A percentile compares a stretch with the other conserved stretches of the same genome.
Evolutionary conservation across 768 basidiomycete species (phyloP).

Genomic region (Suillus subluteus): DNA sequence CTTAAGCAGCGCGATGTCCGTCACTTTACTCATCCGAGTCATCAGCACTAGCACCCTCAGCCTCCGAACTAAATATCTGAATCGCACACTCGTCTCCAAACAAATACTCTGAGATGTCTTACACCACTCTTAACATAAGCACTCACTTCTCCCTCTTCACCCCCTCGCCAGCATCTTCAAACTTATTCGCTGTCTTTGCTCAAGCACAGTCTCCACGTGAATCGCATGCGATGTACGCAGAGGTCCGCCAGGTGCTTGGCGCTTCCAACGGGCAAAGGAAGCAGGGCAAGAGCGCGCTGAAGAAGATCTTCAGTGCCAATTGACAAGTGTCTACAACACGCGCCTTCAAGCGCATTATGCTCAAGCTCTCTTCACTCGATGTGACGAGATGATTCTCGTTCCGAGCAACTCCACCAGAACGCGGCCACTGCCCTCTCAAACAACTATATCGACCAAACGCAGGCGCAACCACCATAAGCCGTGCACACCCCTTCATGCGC

Average conservation of each 20-base stretch:
- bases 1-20: constrained; percentile 3
- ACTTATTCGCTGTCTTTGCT: constrained; percentile 39
- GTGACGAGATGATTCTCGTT: neutral
- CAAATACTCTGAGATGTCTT: constrained; percentile 30
- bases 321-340: neutral
- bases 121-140: constrained; percentile 18
- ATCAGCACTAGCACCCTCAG: constrained; percentile 2
- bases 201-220: constrained; percentile 40
- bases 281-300: constrained; percentile 5
- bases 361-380: neutral
- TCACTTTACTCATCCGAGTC: neutral
- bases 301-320: constrained; percentile 6
- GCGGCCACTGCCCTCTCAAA: neutral
- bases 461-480: neutral
- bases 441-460: neutral
- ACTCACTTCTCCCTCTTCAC: constrained; percentile 19
- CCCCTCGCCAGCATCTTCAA: constrained; percentile 30
- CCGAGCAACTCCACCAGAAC: neutral
- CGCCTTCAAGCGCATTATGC: neutral
- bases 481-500: neutral
- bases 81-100: neutral
- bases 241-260: constrained; percentile 34
- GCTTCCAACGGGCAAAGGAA: constrained; percentile 1
- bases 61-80: neutral
- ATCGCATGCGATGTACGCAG: constrained; percentile 40